phyloP scores from a whole-genome alignment of 352 stramenopile species.

The Globisporangium viniferum region DNA sequence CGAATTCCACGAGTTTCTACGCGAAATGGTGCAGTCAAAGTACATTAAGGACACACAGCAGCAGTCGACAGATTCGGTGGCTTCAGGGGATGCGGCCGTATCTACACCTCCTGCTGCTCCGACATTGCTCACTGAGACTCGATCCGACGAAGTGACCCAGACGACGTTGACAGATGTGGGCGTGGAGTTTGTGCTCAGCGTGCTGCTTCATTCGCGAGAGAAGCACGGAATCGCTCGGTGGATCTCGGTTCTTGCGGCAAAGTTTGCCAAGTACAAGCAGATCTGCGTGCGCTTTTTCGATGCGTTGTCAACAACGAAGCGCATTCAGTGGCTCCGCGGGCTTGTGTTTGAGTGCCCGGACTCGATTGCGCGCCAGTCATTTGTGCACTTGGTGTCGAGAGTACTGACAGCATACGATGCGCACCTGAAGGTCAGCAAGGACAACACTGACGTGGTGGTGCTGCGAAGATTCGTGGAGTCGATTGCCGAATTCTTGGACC shows the following conservation, averaged over 20 bases:
- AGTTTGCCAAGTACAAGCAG: conserved; percentile 68
- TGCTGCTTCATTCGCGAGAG: conserved; percentile 86
- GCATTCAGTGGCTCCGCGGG: conserved; percentile 52
- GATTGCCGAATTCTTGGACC: conserved; percentile 62
- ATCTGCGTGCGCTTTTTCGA: conserved; percentile 76
- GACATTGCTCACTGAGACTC: conserved; percentile 14
- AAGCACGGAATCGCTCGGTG: conserved; percentile 83
- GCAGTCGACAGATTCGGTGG: conserved; percentile 2
- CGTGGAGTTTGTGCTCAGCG: conserved; percentile 83
- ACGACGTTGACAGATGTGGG: conserved; percentile 77
- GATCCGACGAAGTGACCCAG: conserved; percentile 57
- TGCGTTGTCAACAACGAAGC: conserved; percentile 49
- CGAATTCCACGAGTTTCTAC: conserved; percentile 95
- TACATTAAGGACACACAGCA: conserved; percentile 57
- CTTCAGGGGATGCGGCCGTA: conserved; percentile 15
- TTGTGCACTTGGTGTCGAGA: conserved; percentile 77
- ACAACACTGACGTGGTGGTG: conserved; percentile 19
- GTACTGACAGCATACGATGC: conserved; percentile 65
- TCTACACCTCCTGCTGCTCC: conserved; percentile 19
- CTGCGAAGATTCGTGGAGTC: conserved; percentile 39
- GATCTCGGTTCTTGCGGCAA: conserved; percentile 71
- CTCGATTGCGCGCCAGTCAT: conserved; percentile 82
- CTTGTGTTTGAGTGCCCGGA: conserved; percentile 86
- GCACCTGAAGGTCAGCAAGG: conserved; percentile 36
- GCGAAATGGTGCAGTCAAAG: conserved; percentile 83